Base-by-base conservation (phyloP, 805 yeast genomes). In the Candida gorgasii region DNA sequence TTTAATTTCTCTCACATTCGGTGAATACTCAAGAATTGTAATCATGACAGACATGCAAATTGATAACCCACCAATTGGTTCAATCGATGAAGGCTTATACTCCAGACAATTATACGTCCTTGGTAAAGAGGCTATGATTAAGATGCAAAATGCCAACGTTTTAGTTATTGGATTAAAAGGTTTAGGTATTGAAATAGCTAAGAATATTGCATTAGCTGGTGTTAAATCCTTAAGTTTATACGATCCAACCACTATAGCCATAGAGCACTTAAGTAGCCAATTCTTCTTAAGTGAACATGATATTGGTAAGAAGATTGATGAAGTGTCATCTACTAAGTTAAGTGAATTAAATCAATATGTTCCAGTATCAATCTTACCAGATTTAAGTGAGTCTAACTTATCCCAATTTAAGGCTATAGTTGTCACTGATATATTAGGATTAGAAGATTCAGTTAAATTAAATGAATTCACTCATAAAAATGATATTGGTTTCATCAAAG, bases 111-210 rank as follows among this genome's bases (percentile, higher is more conserved):
- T 93, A 65, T 89, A 92, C 57, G 99, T 93, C 40, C 69, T 93
- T 51, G 99, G 99, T 48, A 89, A 88, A 57, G 99, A 93, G 52
- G 99, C 99, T 40, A 93, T 93, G 99, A 73, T 90, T 55, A 87
- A 89, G 64, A 87, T 93, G 97, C 96, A 90, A 57, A 76, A 79
- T 51, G 89, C 98, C 18, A 89, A 86, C 55, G 97, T 93, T n/a
- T 77, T 93, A 38, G 75, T 93, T 36, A 79, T 90, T 49, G 99
- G 99, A 3, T 71, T 92, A 43, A 84, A 81, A 59, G 99, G 99
- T 36, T 72, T 93, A 36, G 99, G 99, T 57, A 78, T 88, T 32
- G 99, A 93, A 67, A 89, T 93, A 44, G 97, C 99, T 17, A 93
- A 93, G 68, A 93, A 93, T 65, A 89, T 93, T 43, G 95, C 96